These are phyloP conservation scores for Nakazawaea holstii DNA, from an alignment of 805 yeast genomes.

Conservation along the genomic window DNA sequence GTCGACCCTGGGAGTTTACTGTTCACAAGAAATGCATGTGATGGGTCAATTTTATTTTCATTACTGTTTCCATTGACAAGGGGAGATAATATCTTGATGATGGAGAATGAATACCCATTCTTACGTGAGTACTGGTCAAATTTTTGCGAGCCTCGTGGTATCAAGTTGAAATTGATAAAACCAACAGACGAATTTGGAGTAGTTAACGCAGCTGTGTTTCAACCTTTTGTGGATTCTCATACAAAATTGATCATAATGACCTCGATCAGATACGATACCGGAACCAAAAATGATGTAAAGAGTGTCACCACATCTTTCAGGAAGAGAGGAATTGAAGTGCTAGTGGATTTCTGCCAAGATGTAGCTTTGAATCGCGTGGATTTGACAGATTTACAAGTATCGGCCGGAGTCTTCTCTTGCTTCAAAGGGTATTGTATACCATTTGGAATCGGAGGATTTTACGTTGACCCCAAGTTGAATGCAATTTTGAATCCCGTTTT, in stretches of 20 bases:
- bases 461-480: neutral
- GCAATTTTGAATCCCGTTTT: conserved; percentile 14
- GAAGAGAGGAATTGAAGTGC: conserved; percentile 9
- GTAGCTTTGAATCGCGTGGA: conserved; percentile 9
- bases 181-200: neutral
- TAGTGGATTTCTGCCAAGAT: conserved; percentile 13
- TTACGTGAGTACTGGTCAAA: neutral
- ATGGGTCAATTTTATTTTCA: neutral
- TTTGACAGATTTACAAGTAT: conserved; percentile 4
- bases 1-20: neutral
- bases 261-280: conserved; percentile 8
- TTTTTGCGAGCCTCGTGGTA: neutral
- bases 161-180: neutral
- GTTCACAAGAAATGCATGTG: conserved; percentile 1
- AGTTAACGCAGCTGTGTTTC: neutral
- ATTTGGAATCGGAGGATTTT: conserved; percentile 17
- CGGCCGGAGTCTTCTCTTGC: conserved; percentile 7
- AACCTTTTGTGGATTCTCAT: neutral
- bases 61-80: neutral
- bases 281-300: conserved; percentile 9
- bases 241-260: conserved; percentile 4
- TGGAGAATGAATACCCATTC: conserved; percentile 2
- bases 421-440: conserved; percentile 4
- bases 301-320: conserved; percentile 1
- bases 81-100: conserved; percentile 1